Conservation (phyloP, 202 grass and related monocot genomes). For the Alloteropsis angusta region DNA sequence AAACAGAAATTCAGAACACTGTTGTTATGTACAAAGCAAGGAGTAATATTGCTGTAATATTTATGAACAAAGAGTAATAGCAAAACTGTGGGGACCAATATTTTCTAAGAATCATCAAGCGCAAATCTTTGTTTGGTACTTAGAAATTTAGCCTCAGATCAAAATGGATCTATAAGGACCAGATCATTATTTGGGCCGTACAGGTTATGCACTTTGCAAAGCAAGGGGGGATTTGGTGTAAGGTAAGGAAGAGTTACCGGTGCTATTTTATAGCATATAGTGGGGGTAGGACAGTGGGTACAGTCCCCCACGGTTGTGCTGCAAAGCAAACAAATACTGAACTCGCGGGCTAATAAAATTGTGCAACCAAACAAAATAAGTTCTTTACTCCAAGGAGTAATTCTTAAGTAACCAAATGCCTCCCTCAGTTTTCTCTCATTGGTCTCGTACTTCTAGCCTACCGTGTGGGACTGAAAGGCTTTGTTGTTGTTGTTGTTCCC, state of each 20-base stretch:
- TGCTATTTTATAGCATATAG: neutral
- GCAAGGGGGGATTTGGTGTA: neutral
- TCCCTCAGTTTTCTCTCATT: neutral
- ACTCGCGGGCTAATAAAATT: neutral
- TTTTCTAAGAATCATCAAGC: neutral
- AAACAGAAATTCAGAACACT: neutral
- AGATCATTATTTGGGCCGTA: neutral
- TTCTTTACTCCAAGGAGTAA: neutral
- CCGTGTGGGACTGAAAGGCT: no score
- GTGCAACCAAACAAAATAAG: neutral
- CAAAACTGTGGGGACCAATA: neutral
- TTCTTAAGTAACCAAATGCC: neutral
- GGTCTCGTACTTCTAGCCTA: no score
- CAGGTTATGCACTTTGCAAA: neutral
- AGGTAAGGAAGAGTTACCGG: neutral
- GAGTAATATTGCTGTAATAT: neutral
- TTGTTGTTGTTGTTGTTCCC: no score
- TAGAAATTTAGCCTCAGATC: neutral
- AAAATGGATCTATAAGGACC: neutral
- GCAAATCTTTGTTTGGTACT: neutral
- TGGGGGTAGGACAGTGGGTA: neutral
- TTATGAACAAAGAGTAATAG: neutral
- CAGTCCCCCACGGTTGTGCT: neutral
- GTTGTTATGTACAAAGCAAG: neutral
- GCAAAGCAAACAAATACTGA: neutral